These are phyloP conservation scores for Sphaerosporella brunnea DNA, from an alignment of 495 filamentous ascomycete species.

Conservation along the genomic window DNA sequence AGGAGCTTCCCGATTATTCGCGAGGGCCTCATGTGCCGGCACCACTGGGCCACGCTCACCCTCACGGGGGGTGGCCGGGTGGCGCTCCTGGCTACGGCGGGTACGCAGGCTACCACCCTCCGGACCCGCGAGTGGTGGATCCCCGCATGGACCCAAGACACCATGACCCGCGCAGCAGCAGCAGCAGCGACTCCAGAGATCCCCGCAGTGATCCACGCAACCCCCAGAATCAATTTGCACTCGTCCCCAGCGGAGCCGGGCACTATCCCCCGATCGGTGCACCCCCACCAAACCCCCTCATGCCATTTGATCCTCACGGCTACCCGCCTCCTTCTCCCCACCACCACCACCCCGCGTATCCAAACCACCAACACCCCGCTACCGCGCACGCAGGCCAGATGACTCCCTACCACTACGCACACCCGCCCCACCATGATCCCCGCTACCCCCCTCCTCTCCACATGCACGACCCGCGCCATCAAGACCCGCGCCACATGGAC, in stretches of 20 bases:
- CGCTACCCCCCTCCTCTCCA: slow-evolving; percentile 9
- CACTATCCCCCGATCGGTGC: neutral
- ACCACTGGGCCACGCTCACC: slow-evolving; percentile 14
- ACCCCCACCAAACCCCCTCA: slow-evolving; percentile 13
- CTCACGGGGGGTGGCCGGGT: slow-evolving; percentile 13
- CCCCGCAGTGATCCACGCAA: slow-evolving; percentile 2
- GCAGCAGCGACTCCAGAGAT: slow-evolving; percentile 10
- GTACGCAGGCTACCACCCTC: slow-evolving; percentile 14
- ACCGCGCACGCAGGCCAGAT: neutral
- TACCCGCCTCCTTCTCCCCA: slow-evolving; percentile 7
- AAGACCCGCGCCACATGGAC: slow-evolving; percentile 1
- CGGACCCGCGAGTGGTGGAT: slow-evolving; percentile 8
- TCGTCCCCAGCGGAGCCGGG: slow-evolving; percentile 12
- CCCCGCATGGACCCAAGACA: slow-evolving; percentile 10
- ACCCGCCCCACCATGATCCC: slow-evolving; percentile 12
- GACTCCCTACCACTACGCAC: slow-evolving; percentile 9
- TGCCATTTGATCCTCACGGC: slow-evolving; percentile 17
- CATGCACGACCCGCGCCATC: slow-evolving; percentile 7
- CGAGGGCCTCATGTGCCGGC: slow-evolving; percentile 15
- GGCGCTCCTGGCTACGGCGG: slow-evolving; percentile 7
- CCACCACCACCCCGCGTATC: neutral
- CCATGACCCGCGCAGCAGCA: too few species aligned
- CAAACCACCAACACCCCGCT: slow-evolving; percentile 2
- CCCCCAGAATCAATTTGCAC: slow-evolving; percentile 19
- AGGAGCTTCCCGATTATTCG: slow-evolving; percentile 18